Evolutionary conservation across 2,329 filamentous ascomycete genomes (phyloP).

Genomic region (Pseudocercospora ulei): DNA sequence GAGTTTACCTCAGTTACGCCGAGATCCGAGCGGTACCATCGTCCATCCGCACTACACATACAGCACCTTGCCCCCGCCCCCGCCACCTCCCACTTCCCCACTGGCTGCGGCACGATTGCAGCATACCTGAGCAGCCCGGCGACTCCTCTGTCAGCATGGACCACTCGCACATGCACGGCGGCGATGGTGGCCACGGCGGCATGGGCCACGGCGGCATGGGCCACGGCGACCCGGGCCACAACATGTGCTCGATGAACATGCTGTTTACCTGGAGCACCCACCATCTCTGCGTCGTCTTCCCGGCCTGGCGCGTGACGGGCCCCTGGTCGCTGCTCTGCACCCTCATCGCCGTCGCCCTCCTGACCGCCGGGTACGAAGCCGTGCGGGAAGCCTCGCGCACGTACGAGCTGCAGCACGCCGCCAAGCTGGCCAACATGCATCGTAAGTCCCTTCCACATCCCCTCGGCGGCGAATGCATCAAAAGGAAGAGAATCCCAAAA

Average conservation of each 20-base stretch:
- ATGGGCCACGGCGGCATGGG: constrained; percentile 51
- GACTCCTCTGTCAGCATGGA: constrained; percentile 15
- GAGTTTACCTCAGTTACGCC: no score
- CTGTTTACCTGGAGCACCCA: constrained; percentile 92
- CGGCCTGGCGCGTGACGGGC: constrained; percentile 74
- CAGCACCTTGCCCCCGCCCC: no score
- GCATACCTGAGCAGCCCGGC: no score
- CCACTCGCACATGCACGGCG: constrained; percentile 23
- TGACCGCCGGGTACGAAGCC: constrained; percentile 88
- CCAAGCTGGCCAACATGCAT: constrained; percentile 39
- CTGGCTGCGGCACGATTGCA: no score
- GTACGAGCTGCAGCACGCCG: constrained; percentile 56
- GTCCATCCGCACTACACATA: no score
- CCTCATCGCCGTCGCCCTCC: constrained; percentile 66
- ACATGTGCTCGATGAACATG: constrained; percentile 80
- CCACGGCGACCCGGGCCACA: constrained; percentile 48
- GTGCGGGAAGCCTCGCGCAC: constrained; percentile 65
- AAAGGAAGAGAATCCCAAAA: no score
- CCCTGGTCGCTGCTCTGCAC: constrained; percentile 68
- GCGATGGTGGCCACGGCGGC: constrained; percentile 19
- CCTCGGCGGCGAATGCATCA: no score
- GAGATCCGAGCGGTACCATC: no score
- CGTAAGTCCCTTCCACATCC: constrained; percentile 29
- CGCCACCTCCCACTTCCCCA: no score
- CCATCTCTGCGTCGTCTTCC: constrained; percentile 94